phyloP scores from a whole-genome alignment of 2,329 filamentous ascomycete genomes.

The Claviceps pazoutovae region DNA sequence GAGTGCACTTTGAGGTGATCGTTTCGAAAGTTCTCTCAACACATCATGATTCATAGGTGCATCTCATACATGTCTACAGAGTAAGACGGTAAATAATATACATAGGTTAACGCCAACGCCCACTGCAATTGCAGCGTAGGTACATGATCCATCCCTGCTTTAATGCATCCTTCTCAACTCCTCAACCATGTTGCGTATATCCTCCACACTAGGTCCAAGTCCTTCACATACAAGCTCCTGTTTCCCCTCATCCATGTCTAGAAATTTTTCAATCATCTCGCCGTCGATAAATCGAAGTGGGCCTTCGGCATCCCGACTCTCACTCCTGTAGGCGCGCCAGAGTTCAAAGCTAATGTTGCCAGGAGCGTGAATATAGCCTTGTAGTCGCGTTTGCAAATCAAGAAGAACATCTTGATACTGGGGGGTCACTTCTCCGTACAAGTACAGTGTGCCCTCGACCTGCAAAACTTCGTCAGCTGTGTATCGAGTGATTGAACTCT shows the following conservation, averaged over 20 bases:
- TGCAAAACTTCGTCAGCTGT: slow-evolving; percentile 20
- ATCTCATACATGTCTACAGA: background rate
- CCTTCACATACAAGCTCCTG: slow-evolving; percentile 41
- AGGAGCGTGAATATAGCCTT: slow-evolving; percentile 49
- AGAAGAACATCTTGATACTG: slow-evolving; percentile 67
- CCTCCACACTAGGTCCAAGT: slow-evolving; percentile 45
- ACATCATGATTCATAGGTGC: too few species aligned
- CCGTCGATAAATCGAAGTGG: slow-evolving; percentile 86
- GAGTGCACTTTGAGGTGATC: too few species aligned
- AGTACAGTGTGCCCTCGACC: slow-evolving; percentile 84
- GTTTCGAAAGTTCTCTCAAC: too few species aligned
- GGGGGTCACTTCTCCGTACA: slow-evolving; percentile 68
- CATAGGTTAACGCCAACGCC: background rate
- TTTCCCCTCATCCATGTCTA: slow-evolving; percentile 50
- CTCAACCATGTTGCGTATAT: slow-evolving; percentile 48
- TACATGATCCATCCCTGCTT: background rate
- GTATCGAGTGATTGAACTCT: background rate
- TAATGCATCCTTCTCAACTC: slow-evolving; percentile 49
- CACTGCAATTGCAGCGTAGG: background rate
- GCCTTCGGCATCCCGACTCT: slow-evolving; percentile 57
- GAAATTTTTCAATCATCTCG: slow-evolving; percentile 74
- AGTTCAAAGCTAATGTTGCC: slow-evolving; percentile 63
- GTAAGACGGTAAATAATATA: background rate
- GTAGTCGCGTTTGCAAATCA: slow-evolving; percentile 61
- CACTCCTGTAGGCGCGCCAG: slow-evolving; percentile 72